Percentiles rank a stretch among this genome's conserved stretches.
phyloP scores from a whole-genome alignment of 2,329 filamentous ascomycete species.

The Coleophoma eucalyptorum region DNA sequence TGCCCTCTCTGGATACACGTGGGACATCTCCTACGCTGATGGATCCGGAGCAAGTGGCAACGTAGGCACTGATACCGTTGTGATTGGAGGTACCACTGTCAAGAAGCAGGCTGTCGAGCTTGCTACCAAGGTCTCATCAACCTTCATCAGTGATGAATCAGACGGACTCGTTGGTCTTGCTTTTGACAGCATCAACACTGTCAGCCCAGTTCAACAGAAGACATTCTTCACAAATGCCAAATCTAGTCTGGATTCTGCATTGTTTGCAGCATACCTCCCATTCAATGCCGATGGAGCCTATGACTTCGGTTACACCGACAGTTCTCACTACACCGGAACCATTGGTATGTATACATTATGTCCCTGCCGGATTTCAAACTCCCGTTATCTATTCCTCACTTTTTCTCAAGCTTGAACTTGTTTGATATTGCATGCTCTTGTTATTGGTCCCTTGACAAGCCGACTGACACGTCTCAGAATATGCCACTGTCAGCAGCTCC shows the following conservation, averaged over 20 bases:
- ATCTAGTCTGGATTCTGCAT: conserved; percentile 26
- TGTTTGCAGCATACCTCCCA: conserved; percentile 54
- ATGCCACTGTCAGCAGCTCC: conserved; percentile 38
- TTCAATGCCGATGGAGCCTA: conserved; percentile 42
- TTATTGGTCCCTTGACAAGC: too few relatives aligned
- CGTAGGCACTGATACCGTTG: conserved; percentile 29
- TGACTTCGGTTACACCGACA: conserved; percentile 53
- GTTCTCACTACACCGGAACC: conserved; percentile 44
- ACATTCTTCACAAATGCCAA: conserved; percentile 29
- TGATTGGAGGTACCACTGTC: conserved; percentile 26
- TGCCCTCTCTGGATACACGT: conserved; percentile 18
- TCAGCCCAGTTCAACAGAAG: conserved; percentile 17
- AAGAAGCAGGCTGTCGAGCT: conserved; percentile 25
- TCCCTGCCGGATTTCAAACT: too few relatives aligned
- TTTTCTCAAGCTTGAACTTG: too few relatives aligned
- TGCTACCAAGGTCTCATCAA: conserved; percentile 22
- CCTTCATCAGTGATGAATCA: conserved; percentile 24
- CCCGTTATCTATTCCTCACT: too few relatives aligned
- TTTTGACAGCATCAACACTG: conserved; percentile 27
- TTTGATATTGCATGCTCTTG: too few relatives aligned
- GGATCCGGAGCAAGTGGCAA: conserved; percentile 27
- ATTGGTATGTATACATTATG: conserved; percentile 25
- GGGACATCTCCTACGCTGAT: conserved; percentile 30
- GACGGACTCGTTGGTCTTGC: conserved; percentile 64
- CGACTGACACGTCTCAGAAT: conserved; percentile 24